These are phyloP conservation scores for Phaffomyces opuntiae DNA, from an alignment of 805 yeast species.

Conservation along the genomic window DNA sequence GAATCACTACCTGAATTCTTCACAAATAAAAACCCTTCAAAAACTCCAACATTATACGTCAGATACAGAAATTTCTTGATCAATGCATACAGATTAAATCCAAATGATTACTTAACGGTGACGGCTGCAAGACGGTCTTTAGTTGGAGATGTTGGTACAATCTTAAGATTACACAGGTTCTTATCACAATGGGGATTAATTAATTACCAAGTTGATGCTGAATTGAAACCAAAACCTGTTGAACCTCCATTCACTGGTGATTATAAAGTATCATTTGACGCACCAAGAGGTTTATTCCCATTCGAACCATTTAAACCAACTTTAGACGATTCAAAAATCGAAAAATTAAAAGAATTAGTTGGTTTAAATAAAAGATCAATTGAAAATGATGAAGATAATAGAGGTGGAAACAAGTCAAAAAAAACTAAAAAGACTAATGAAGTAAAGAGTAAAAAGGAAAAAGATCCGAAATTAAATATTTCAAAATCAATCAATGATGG, in stretches of 20 bases:
- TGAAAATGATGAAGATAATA: constrained; percentile 9
- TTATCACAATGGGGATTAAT: constrained; percentile 89
- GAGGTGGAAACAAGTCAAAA: neutral
- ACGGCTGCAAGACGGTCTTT: constrained; percentile 88
- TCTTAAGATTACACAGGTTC: constrained; percentile 78
- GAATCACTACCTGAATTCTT: constrained; percentile 87
- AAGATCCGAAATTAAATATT: neutral
- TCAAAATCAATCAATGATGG: constrained; percentile 30
- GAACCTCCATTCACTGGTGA: constrained; percentile 75
- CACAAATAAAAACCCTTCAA: constrained; percentile 60
- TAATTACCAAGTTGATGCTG: constrained; percentile 86
- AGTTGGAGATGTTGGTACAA: constrained; percentile 86
- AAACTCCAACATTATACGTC: constrained; percentile 74
- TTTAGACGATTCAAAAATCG: constrained; percentile 37
- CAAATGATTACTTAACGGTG: constrained; percentile 81
- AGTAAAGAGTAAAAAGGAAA: neutral
- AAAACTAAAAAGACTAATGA: constrained; percentile 3
- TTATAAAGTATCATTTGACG: constrained; percentile 71
- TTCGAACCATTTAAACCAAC: constrained; percentile 74
- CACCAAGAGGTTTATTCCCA: constrained; percentile 90
- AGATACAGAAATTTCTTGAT: constrained; percentile 85
- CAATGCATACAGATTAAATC: constrained; percentile 80
- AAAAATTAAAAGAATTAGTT: constrained; percentile 32
- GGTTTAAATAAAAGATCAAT: constrained; percentile 12
- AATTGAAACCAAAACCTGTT: constrained; percentile 57